Conservation (phyloP, 495 filamentous ascomycete genomes). For the Penicillium tannophilum region DNA sequence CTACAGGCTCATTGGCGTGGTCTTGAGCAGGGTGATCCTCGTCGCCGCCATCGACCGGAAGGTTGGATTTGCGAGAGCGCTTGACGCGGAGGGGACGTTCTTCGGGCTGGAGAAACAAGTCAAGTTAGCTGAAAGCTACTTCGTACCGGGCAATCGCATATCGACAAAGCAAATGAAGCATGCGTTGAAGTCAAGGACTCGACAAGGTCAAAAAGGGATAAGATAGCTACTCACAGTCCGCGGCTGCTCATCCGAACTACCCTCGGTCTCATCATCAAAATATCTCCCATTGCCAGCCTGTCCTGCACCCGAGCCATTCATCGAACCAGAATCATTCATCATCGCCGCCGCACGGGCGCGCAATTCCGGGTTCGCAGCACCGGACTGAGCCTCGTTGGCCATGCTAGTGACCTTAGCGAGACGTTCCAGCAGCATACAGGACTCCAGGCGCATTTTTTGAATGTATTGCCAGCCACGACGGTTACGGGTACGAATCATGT, state of each 20-base stretch:
- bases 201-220: background rate
- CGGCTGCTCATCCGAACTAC: slow-evolving; percentile 51
- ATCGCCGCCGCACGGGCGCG: slow-evolving; percentile 39
- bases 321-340: slow-evolving; percentile 30
- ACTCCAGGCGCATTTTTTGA: slow-evolving; percentile 87
- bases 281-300: slow-evolving; percentile 27
- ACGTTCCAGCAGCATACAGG: slow-evolving; percentile 87
- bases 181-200: background rate
- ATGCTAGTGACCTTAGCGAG: slow-evolving; percentile 82
- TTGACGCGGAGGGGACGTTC: slow-evolving; percentile 90
- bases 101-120: slow-evolving; percentile 62
- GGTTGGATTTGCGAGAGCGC: slow-evolving; percentile 62
- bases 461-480: slow-evolving; percentile 79
- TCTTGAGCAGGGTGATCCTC: slow-evolving; percentile 24
- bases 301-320: slow-evolving; percentile 27
- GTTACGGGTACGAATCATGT: slow-evolving; percentile 74
- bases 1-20: slow-evolving; percentile 24
- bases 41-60: slow-evolving; percentile 29
- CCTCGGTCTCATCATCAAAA: slow-evolving; percentile 51
- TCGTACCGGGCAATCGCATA: background rate
- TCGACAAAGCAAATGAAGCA: background rate
- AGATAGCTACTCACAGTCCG: slow-evolving; percentile 41
- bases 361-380: slow-evolving; percentile 37
- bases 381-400: slow-evolving; percentile 48
- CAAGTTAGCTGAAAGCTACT: slow-evolving; percentile 11